phyloP scores from a whole-genome alignment of 2,329 filamentous ascomycete species.

The Ustilaginoidea virens region DNA sequence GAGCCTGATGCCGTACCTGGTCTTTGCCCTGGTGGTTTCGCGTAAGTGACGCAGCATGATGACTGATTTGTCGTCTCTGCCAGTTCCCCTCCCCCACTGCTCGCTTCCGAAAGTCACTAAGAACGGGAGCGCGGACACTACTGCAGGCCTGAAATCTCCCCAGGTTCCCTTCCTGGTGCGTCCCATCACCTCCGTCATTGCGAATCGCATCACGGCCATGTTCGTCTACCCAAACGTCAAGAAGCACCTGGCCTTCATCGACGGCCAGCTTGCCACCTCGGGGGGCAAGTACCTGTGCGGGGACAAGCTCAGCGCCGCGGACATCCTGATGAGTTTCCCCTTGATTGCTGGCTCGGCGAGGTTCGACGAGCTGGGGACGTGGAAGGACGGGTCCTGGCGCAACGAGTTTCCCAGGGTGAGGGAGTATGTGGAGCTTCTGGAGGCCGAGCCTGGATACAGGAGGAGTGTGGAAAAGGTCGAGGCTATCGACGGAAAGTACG shows the following conservation, averaged over 20 bases:
- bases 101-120: too few relatives aligned
- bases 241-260: conserved; percentile 32
- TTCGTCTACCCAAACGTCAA: conserved; percentile 32
- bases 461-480: conserved; percentile 32
- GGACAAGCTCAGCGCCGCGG: conserved; percentile 31
- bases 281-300: conserved; percentile 34
- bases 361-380: conserved; percentile 25
- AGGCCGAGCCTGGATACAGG: conserved; percentile 30
- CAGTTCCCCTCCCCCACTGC: too few relatives aligned
- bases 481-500: conserved; percentile 28
- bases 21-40: conserved; percentile 46
- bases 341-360: conserved; percentile 27
- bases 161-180: conserved; percentile 37
- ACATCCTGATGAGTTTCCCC: conserved; percentile 38
- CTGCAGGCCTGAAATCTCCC: conserved; percentile 26
- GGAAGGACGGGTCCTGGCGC: conserved; percentile 23
- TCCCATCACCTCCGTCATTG: conserved; percentile 31
- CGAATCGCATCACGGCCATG: conserved; percentile 21
- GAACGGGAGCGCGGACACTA: too few relatives aligned
- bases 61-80: too few relatives aligned
- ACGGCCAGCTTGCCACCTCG: conserved; percentile 31
- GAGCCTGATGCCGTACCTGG: conserved; percentile 57
- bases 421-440: conserved; percentile 30
- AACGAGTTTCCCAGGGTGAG: conserved; percentile 26
- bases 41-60: too few relatives aligned